These are phyloP conservation scores for Athelia sp. DNA, from an alignment of 1,284 basidiomycete species.

Conservation along the genomic window DNA sequence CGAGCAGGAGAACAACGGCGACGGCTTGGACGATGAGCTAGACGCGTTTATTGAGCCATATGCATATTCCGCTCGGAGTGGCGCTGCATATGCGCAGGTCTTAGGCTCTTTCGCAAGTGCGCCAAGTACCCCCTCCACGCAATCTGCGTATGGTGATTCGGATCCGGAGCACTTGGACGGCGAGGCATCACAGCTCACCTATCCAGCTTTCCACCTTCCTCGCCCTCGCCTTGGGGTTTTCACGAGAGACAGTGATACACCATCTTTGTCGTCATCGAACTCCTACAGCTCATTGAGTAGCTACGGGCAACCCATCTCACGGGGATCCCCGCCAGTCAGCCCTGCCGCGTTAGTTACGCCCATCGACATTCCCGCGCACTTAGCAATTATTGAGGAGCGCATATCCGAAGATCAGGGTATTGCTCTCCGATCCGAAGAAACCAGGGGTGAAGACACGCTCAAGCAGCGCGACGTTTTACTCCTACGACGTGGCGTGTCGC, in stretches of 20 bases:
- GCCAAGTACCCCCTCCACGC: slow-evolving; percentile 9
- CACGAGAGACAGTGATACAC: slow-evolving; percentile 35
- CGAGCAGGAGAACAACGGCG: slow-evolving; percentile 20
- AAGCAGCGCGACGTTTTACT: neutral
- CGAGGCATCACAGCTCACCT: slow-evolving; percentile 17
- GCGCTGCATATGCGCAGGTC: no score
- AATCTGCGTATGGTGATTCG: slow-evolving; percentile 24
- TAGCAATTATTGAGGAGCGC: slow-evolving; percentile 24
- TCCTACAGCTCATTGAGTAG: slow-evolving; percentile 35
- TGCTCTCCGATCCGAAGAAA: slow-evolving; percentile 2
- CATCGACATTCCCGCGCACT: slow-evolving; percentile 13
- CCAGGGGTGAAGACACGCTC: neutral
- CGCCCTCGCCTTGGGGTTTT: slow-evolving; percentile 17
- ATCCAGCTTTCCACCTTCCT: slow-evolving; percentile 18
- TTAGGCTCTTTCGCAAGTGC: slow-evolving; percentile 3
- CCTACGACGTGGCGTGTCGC: neutral
- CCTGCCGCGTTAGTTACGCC: slow-evolving; percentile 24
- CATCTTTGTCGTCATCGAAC: slow-evolving; percentile 36
- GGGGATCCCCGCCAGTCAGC: slow-evolving; percentile 30
- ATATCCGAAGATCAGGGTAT: no score
- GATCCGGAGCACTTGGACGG: slow-evolving; percentile 24
- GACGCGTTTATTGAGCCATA: neutral
- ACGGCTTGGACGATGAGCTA: slow-evolving; percentile 21
- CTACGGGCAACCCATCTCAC: no score
- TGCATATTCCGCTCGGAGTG: no score